Base-by-base conservation (phyloP, 768 basidiomycete genomes). In the Tricholoma hemisulphureum region DNA sequence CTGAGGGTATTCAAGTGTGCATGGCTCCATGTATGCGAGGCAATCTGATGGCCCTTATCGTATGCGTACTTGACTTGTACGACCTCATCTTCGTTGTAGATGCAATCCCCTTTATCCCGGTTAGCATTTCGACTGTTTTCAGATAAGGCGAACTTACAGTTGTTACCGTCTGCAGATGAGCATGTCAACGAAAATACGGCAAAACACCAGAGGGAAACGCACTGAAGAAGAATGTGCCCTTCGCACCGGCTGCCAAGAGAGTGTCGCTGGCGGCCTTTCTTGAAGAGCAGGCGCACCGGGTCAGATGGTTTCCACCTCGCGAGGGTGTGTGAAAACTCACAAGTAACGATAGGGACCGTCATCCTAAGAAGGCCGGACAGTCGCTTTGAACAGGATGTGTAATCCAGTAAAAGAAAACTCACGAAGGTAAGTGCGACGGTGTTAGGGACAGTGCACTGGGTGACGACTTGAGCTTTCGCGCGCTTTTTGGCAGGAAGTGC, bases 1-100 rank as follows among this genome's bases (percentile, higher is more conserved):
- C 62, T 65, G 18, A 77, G 69, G 2, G 61, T 66, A 1, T 65
- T 61, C 4, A 80, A 65, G 39, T 77, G 63, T 14, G 66, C 64
- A 58, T 80, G 78, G 7, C 62, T 64, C 79, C 79, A 81, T 3
- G 79, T 80, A 56, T 81, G 79, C 31, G 78, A 79, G 5, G 69
- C 78, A 51, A 81, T 55, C 61, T 76, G 75, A 59, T 81, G 79
- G 11, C 77, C 78, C 18, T 71, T 65, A 46, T 65, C 60, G 48
- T 73, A 75, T 7, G 71, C 76, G 58, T 73, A 72, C 51, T 73
- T 73, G 61, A 79, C 67, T 18, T 67, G 64, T 28, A 61, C 51
- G 9, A 63, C 62, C 20, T 60, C 52, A 29, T 62, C 68, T 8
- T 57, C n/a, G 61, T 64, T 58, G 63, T 79, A 79, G 53, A 79